phyloP scores from a whole-genome alignment of 495 filamentous ascomycete species.

The Eremomyces bilateralis region DNA sequence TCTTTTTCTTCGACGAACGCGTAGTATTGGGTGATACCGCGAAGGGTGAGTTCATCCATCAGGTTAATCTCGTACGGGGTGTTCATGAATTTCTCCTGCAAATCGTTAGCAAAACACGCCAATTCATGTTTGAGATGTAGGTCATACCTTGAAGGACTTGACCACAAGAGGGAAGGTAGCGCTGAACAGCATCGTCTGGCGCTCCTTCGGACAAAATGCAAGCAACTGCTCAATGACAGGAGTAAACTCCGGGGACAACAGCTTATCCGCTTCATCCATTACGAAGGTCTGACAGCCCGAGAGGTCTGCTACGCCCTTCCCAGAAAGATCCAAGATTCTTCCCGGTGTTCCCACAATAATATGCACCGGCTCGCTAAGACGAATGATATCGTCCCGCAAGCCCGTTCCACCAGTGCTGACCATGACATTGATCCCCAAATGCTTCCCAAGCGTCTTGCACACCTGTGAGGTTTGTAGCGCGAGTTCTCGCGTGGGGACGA shows the following conservation, averaged over 20 bases:
- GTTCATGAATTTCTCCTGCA: constrained; percentile 95
- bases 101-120: too few relatives aligned
- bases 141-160: constrained; percentile 91
- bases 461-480: constrained; percentile 98
- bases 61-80: constrained; percentile 96
- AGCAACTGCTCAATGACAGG: constrained; percentile 90
- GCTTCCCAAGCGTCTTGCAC: constrained; percentile 92
- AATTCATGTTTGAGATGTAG: constrained; percentile 21
- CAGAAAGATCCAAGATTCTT: constrained; percentile 80
- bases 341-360: constrained; percentile 96
- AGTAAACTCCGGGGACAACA: constrained; percentile 89
- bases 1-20: constrained; percentile 98
- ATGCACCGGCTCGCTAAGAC: constrained; percentile 80
- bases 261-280: constrained; percentile 98
- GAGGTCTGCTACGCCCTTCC: constrained; percentile 89
- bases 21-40: constrained; percentile 97
- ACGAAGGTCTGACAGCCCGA: constrained; percentile 92
- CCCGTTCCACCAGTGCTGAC: constrained; percentile 91
- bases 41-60: constrained; percentile 96
- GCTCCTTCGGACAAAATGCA: constrained; percentile 81
- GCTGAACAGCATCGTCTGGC: constrained; percentile 97
- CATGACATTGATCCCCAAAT: constrained; percentile 96
- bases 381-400: constrained; percentile 90
- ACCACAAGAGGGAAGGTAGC: constrained; percentile 93
- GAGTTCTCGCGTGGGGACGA: constrained; percentile 90